Conservation (phyloP, 2,329 filamentous ascomycete genomes). For the Aureobasidium sp. region DNA sequence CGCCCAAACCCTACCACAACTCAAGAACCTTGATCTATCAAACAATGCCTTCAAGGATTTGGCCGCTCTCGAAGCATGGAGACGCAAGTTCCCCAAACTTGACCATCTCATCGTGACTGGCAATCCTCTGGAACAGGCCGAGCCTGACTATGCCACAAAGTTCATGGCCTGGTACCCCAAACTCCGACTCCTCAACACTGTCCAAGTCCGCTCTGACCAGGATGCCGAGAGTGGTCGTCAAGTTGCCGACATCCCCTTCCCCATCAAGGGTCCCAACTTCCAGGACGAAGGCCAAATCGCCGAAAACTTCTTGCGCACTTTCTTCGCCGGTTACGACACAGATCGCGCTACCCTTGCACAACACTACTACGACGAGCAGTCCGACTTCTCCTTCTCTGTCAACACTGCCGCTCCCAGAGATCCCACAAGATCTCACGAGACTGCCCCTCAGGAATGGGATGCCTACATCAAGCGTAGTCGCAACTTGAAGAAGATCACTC, state of each 20-base stretch:
- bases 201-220: slow-evolving; percentile 65
- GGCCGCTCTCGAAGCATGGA: slow-evolving; percentile 66
- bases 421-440: slow-evolving; percentile 28
- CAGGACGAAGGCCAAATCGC: slow-evolving; percentile 66
- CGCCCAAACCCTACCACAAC: slow-evolving; percentile 70
- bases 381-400: slow-evolving; percentile 67
- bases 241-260: slow-evolving; percentile 52
- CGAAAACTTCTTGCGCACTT: slow-evolving; percentile 68
- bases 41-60: slow-evolving; percentile 69
- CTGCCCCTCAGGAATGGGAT: slow-evolving; percentile 55
- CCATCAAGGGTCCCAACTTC: slow-evolving; percentile 59
- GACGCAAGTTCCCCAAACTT: slow-evolving; percentile 67
- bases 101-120: slow-evolving; percentile 72
- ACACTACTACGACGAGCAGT: slow-evolving; percentile 68
- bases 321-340: slow-evolving; percentile 66
- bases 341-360: slow-evolving; percentile 57
- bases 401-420: slow-evolving; percentile 55
- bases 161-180: slow-evolving; percentile 77
- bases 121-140: slow-evolving; percentile 58
- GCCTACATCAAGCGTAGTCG: slow-evolving; percentile 70
- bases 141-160: slow-evolving; percentile 53
- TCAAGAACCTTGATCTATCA: slow-evolving; percentile 84
- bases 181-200: slow-evolving; percentile 67
- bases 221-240: slow-evolving; percentile 54
- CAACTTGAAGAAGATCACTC: slow-evolving; percentile 65